phyloP scores from a whole-genome alignment of 495 filamentous ascomycete species.

The Hypoxylon intermedium region DNA sequence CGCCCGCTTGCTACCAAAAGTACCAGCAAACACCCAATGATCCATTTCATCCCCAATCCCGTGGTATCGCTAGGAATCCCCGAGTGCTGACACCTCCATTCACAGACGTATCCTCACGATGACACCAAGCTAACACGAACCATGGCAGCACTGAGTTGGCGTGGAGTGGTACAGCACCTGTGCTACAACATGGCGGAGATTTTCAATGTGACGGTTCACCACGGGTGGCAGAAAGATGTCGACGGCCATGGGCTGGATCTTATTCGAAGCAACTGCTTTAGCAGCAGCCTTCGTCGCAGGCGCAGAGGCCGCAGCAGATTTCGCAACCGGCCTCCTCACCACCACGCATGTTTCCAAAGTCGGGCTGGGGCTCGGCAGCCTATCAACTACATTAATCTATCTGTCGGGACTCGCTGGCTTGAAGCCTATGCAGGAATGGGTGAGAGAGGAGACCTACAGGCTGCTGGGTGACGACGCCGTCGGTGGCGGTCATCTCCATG shows the following conservation, averaged over 20 bases:
- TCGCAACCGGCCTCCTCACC: slow-evolving; percentile 46
- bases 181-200: slow-evolving; percentile 8
- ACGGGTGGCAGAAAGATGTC: not conserved
- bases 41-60: slow-evolving; percentile 11
- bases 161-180: not conserved
- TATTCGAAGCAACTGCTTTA: slow-evolving; percentile 23
- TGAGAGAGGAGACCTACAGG: slow-evolving; percentile 33
- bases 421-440: not conserved
- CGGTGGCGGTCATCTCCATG: slow-evolving; percentile 40
- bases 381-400: slow-evolving; percentile 19
- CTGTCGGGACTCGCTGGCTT: too few relatives aligned
- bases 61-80: slow-evolving; percentile 3
- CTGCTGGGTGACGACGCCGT: slow-evolving; percentile 41
- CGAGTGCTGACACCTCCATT: slow-evolving; percentile 15
- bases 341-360: slow-evolving; percentile 37
- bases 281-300: slow-evolving; percentile 45
- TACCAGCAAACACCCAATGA: not conserved
- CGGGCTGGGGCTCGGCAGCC: slow-evolving; percentile 40
- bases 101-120: not conserved
- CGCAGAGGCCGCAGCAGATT: slow-evolving; percentile 46
- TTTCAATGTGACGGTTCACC: not conserved
- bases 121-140: not conserved
- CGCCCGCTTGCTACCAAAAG: not conserved
- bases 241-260: too few relatives aligned
- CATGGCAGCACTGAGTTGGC: not conserved